Evolutionary conservation across 495 filamentous ascomycete species (phyloP), one percentile per base, ranked within the genome.

Genomic region (Penicillium soppii): DNA sequence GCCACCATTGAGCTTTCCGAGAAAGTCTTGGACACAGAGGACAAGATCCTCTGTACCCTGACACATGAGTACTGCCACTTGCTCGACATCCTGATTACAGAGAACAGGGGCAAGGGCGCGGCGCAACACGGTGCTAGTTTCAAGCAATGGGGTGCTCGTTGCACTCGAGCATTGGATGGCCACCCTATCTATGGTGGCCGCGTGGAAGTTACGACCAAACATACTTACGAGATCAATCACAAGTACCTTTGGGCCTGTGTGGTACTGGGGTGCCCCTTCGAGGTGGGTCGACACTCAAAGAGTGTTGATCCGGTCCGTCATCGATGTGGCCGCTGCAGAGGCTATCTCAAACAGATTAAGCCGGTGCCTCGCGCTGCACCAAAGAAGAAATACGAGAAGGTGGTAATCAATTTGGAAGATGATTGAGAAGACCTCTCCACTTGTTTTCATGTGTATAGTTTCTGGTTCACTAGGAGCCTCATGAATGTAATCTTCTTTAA

Each of bases 31-130:
- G 78, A 86, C 64, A 81, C 85, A 63, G 80, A 87, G 48, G 74
- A 89, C 37, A 83, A 91, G 17, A 77, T 98, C 17, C 74, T 91
- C 40, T 95, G 96, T 66, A 89, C 89, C 1, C 60, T 97, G 17
- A 90, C 92, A 3, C 94, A 98, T 67, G 94, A 98, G 56, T 98
- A 91, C 74, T 97, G 92, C 69, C 94, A 98, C 63, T 75, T 97
- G 1, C 85, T 89, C 25, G 92, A 88, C 59, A 95, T 88, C 67
- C 90, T 97, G 76, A 75, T 97, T 42, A 81, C 77, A 26, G 77
- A 82, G 13, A 70, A 88, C 19, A 77, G 75, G 17, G 81, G 81
- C 26, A 79, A 88, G n/a, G 44, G 44, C 13, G 22, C 29, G 5
- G 30, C 44, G 47, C 86, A 90, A 1, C 94, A 97, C 62, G 92